These are phyloP conservation scores for Aegle marmelos DNA, from an alignment of 345 rosid species.

Conservation along the genomic window DNA sequence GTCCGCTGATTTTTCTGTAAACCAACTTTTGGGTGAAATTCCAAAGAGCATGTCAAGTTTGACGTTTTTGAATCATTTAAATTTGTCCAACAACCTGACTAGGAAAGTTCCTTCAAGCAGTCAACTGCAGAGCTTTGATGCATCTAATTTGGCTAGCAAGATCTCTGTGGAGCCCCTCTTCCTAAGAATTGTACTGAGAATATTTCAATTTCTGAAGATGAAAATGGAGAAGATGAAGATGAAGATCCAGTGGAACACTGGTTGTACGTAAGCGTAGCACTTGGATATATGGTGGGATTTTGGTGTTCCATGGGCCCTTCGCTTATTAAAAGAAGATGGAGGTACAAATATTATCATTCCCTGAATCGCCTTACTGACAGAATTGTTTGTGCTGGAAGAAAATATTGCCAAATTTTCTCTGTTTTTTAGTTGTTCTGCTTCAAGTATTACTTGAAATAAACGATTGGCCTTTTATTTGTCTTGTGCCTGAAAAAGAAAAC, in stretches of 20 bases:
- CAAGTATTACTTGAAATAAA: no score
- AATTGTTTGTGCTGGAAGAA: background rate
- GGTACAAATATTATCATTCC: no score
- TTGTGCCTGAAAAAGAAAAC: no score
- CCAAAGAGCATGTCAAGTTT: background rate
- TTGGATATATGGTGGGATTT: no score
- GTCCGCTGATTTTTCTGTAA: background rate
- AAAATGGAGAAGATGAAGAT: no score
- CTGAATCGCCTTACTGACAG: background rate
- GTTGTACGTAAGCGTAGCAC: background rate
- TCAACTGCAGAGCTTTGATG: background rate
- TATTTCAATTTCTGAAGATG: background rate
- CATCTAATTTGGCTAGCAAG: background rate
- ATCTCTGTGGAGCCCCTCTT: slow-evolving; percentile 12
- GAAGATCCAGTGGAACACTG: background rate
- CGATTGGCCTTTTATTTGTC: no score
- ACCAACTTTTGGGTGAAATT: slow-evolving; percentile 6
- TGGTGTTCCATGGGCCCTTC: no score
- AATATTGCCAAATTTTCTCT: background rate
- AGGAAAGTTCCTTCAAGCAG: background rate
- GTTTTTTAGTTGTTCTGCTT: background rate
- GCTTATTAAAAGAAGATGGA: no score
- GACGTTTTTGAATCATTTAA: background rate
- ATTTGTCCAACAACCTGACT: background rate
- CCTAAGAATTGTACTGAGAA: background rate